These are phyloP conservation scores for Solanum megistacrolobum DNA, from an alignment of 257 asterid species.

Conservation along the genomic window DNA sequence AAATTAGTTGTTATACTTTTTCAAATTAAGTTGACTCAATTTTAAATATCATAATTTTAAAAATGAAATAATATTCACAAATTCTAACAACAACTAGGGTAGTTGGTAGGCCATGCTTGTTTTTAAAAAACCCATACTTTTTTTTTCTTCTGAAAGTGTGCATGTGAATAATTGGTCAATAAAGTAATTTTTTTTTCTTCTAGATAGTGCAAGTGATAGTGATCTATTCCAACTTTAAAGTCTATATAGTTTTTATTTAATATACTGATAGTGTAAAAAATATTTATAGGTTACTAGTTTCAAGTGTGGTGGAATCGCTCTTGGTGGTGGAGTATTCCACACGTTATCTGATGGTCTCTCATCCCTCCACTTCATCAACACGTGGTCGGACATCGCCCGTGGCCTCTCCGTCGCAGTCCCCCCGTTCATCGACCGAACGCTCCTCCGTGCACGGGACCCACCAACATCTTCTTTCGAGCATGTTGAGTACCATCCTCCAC, in stretches of 20 bases:
- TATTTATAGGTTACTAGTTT: constrained; percentile 28
- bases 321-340: constrained; percentile 33
- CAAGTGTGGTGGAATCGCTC: constrained; percentile 34
- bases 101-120: not conserved
- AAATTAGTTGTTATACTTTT: not conserved
- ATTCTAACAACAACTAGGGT: not conserved
- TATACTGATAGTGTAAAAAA: not conserved
- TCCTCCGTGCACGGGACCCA: constrained; percentile 25
- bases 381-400: constrained; percentile 33
- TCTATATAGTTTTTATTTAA: not conserved
- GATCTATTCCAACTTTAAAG: not conserved
- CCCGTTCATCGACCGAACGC: constrained; percentile 28
- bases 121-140: not conserved
- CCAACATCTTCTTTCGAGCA: constrained; percentile 14
- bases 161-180: not conserved
- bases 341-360: constrained; percentile 36
- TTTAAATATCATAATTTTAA: too few species aligned
- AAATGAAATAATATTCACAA: too few species aligned
- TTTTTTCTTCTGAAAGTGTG: not conserved
- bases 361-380: constrained; percentile 39
- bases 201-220: not conserved
- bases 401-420: constrained; percentile 25
- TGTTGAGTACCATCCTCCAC: constrained; percentile 19
- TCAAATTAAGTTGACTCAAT: not conserved
- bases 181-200: too few species aligned